Conservation (phyloP, 2,329 filamentous ascomycete genomes). For the Aureobasidium zeae region DNA sequence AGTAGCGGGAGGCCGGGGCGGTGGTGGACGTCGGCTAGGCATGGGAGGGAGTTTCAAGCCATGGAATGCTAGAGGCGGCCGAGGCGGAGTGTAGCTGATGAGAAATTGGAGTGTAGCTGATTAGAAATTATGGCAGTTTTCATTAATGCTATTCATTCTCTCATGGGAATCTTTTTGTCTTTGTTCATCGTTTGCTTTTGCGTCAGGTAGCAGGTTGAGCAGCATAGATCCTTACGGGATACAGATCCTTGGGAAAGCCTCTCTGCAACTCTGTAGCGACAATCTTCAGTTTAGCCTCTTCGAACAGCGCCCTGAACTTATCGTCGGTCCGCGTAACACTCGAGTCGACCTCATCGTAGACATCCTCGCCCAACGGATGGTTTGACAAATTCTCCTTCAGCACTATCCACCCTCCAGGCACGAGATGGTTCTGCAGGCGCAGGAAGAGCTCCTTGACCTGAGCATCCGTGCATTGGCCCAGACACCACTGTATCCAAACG, state of each 20-base stretch:
- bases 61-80: constrained; percentile 32
- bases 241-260: constrained; percentile 59
- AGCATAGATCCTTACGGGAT: constrained; percentile 71
- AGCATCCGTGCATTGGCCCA: constrained; percentile 68
- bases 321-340: constrained; percentile 67
- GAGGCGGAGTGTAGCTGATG: constrained; percentile 1
- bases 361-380: constrained; percentile 46
- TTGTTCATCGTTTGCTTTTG: neutral
- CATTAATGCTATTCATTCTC: no score
- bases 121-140: no score
- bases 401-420: constrained; percentile 49
- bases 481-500: constrained; percentile 87
- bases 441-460: constrained; percentile 60
- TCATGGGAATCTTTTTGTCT: neutral
- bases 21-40: constrained; percentile 37
- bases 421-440: constrained; percentile 38
- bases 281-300: constrained; percentile 58
- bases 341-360: constrained; percentile 67
- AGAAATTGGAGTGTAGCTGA: neutral
- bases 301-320: constrained; percentile 63
- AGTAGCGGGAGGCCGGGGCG: no score
- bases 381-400: constrained; percentile 73
- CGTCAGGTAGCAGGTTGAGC: constrained; percentile 43
- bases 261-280: constrained; percentile 62
- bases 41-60: constrained; percentile 42